phyloP scores from a whole-genome alignment of 306 rosid species.

The Lupinus albus region DNA sequence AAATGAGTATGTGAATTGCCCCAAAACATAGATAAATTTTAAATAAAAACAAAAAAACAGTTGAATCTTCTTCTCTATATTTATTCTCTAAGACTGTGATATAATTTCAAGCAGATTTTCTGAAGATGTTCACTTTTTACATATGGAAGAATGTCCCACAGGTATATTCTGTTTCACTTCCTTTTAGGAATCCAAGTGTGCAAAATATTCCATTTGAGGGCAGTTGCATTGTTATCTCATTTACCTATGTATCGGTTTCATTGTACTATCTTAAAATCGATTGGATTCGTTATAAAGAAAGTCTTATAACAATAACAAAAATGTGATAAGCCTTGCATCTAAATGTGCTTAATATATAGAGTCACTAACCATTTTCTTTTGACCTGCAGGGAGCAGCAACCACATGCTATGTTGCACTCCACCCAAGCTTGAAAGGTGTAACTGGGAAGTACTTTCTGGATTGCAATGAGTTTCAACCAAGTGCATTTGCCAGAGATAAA shows the following conservation, averaged over 20 bases:
- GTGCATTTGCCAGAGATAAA: slow-evolving; percentile 54
- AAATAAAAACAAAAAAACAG: background rate
- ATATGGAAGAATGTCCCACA: slow-evolving; percentile 88
- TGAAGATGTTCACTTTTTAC: slow-evolving; percentile 63
- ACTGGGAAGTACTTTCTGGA: slow-evolving; percentile 73
- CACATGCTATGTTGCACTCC: slow-evolving; percentile 78
- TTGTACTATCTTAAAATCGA: too few species aligned
- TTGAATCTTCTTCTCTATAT: background rate
- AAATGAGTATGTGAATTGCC: slow-evolving; percentile 61
- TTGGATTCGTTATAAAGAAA: too few species aligned
- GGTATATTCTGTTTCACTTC: slow-evolving; percentile 49
- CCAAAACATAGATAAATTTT: too few species aligned
- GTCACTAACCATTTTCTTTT: background rate
- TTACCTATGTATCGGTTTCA: too few species aligned
- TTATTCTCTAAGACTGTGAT: slow-evolving; percentile 1
- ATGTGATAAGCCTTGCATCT: too few species aligned
- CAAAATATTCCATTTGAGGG: slow-evolving; percentile 3
- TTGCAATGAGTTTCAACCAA: slow-evolving; percentile 70
- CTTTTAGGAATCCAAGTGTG: background rate
- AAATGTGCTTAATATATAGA: background rate
- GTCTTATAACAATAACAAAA: too few species aligned
- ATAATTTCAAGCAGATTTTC: slow-evolving; percentile 45
- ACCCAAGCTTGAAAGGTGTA: slow-evolving; percentile 73
- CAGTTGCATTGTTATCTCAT: too few species aligned
- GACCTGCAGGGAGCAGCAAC: slow-evolving; percentile 81